Conservation (phyloP, 1,284 basidiomycete genomes). For the Leccinum solheimii region DNA sequence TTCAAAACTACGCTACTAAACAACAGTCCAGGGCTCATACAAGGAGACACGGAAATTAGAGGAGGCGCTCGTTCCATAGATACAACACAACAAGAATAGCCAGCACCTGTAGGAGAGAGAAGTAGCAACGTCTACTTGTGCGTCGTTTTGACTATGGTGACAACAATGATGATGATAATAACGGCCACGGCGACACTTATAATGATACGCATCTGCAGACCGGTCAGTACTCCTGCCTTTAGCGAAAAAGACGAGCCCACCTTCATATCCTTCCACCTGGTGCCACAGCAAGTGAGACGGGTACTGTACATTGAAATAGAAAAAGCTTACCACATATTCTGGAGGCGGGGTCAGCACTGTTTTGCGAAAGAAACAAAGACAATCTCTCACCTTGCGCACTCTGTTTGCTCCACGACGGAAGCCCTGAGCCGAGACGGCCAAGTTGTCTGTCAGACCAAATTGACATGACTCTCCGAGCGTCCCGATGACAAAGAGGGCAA, state of each 20-base stretch:
- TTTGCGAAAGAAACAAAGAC: slow-evolving; percentile 20
- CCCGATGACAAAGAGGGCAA: slow-evolving; percentile 35
- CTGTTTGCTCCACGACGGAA: slow-evolving; percentile 97
- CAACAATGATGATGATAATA: slow-evolving; percentile 91
- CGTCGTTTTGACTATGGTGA: slow-evolving; percentile 85
- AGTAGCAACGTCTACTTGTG: slow-evolving; percentile 32
- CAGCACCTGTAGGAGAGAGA: slow-evolving; percentile 6
- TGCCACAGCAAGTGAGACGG: slow-evolving; percentile 12
- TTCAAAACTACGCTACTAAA: slow-evolving; percentile 20
- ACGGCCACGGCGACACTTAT: slow-evolving; percentile 86
- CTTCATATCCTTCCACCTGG: slow-evolving; percentile 98
- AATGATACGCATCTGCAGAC: slow-evolving; percentile 79
- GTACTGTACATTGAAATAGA: slow-evolving; percentile 1
- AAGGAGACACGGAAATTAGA: slow-evolving; percentile 17
- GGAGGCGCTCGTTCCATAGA: slow-evolving; percentile 35
- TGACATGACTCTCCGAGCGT: slow-evolving; percentile 1
- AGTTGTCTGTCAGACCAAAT: slow-evolving; percentile 66
- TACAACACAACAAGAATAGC: slow-evolving; percentile 35
- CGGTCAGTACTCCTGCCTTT: slow-evolving; percentile 11
- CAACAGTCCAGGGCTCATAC: slow-evolving; percentile 25
- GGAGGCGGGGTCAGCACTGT: slow-evolving; percentile 17
- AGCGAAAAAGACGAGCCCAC: slow-evolving; percentile 39
- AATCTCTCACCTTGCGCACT: slow-evolving; percentile 90
- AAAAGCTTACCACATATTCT: slow-evolving; percentile 82
- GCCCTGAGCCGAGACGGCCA: slow-evolving; percentile 98